These are phyloP conservation scores for Stropharia rugosoannulata DNA, from an alignment of 768 basidiomycete species.

Conservation along the genomic window DNA sequence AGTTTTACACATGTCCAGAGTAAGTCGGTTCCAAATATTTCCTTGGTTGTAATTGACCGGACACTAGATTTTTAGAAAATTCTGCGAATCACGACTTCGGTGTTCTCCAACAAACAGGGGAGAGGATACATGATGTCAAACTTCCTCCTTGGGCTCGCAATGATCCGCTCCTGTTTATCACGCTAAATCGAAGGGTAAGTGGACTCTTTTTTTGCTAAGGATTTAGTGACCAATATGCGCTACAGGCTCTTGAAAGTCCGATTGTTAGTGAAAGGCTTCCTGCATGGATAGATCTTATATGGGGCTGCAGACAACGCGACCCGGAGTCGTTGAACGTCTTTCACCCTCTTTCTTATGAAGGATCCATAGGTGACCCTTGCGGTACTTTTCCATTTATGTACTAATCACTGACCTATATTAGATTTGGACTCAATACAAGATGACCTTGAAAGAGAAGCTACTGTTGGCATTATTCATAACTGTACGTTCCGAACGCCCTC, in stretches of 20 bases:
- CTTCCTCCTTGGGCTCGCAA: constrained; percentile 88
- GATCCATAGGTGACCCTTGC: constrained; percentile 63
- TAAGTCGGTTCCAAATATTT: constrained; percentile 27
- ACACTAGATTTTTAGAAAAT: constrained; percentile 77
- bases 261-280: constrained; percentile 83
- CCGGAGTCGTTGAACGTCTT: constrained; percentile 77
- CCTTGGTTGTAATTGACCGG: not conserved
- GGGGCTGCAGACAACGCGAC: constrained; percentile 86
- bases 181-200: constrained; percentile 70
- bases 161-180: constrained; percentile 82
- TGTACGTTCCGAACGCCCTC: constrained; percentile 43
- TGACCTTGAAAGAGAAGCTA: constrained; percentile 86
- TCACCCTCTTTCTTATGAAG: constrained; percentile 93
- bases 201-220: not conserved
- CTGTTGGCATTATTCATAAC: constrained; percentile 94
- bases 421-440: constrained; percentile 87
- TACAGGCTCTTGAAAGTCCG: constrained; percentile 82
- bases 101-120: constrained; percentile 65
- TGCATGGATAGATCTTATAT: constrained; percentile 92
- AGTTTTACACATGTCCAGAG: constrained; percentile 86
- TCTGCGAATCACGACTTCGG: constrained; percentile 79
- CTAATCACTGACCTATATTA: constrained; percentile 20
- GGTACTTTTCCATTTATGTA: not conserved
- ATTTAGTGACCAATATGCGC: not conserved
- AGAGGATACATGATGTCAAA: constrained; percentile 84